Base-by-base conservation (phyloP, 176 grass and related monocot genomes). In the Oryza brachyantha region DNA sequence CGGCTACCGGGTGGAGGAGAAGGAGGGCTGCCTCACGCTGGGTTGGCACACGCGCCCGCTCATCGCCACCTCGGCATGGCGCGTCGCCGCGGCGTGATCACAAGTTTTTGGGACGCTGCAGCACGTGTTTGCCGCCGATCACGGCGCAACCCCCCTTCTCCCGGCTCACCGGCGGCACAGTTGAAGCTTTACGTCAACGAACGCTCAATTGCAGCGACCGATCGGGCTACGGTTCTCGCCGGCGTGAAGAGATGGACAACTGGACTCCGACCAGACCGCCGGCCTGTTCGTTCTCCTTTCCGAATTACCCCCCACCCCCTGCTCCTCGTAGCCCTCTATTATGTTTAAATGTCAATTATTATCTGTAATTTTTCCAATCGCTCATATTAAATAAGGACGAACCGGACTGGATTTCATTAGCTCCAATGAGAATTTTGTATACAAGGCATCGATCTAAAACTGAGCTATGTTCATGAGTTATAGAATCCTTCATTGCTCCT, bases 41-140 rank as follows among this genome's bases (percentile, higher is more conserved):
- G 95, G 95, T 0, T 98, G 95, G 95, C 95, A 90, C 63, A 89
- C 92, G 4, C 86, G 95, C 12, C 84, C 95, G 40, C 91, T 98
- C 71, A 94, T 98, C 73, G 95, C 95, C 65, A 98, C 95, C 22
- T 98, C 95, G 16, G 95, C 95, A 5, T 98, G 95, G 95, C 87
- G 87, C 73, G 21, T 85, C 59, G 75, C 73, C 72, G 78, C 74
- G 1, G 74, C 81, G 39, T 93, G 81, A 86, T 25, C 32, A 24
- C 27, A 8, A 54, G 10, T 32, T 70, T 88, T 80, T 71, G 71
- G 71, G 46, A 65, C 57, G 57, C 64, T 76, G 86, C 75, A 29
- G 31, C 73, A 66, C 77, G 39, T 63, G 61, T 57, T 45, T 29
- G 29, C 13, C 32, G 29, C 64, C 10, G 43, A 60, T 40, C 77